Evolutionary conservation across 2,329 filamentous ascomycete species (phyloP), one percentile per base, ranked within the genome.

Genomic region (Plenodomus lindquistii): DNA sequence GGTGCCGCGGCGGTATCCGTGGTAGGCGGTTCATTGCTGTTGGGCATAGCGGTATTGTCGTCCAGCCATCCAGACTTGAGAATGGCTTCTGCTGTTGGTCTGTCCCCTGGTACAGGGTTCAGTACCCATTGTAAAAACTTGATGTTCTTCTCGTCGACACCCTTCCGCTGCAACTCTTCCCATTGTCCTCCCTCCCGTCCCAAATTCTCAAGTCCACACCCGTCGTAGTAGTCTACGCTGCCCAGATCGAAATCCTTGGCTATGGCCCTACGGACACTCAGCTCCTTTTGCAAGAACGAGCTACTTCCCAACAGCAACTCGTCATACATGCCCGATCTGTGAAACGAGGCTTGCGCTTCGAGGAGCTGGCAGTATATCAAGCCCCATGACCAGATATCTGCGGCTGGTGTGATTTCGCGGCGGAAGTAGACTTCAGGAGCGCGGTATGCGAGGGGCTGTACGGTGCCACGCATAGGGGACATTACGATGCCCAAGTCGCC

Each of bases 401-500:
- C 46, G 17, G 50, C 42, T 1, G 48, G 43, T 4, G 42, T 50
- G 46, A 52, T 52, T 10, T 52, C 50, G 17, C 50, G 49, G 11
- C 46, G 31, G 42, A 52, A 52, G 20, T 52, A 52, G 31, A 52
- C 50, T 41, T 52, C 50, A 13, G 50, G 50, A 0, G 50, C 50
- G 18, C 50, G 46, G 50, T 52, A 52, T 35, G 45, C 43, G 40
- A 52, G 49, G 31, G 50, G 50, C 16, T 52, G 50, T 17, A 52
- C 50, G 2, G 49, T 46, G 4, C 50, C 50, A 35, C 49, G 49
- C 8, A 46, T 46, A 34, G 50, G 50, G n/a, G 42, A 40, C 50
- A 52, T 52, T 40, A 52, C 50, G 17, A 52, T 52, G n/a, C 50
- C 50, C 2, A 52, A n/a, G 31, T 52, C 50, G 0, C 50, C 50